Conservation (phyloP, 1,284 basidiomycete species). For the Apiotrichum mycotoxinovorans region DNA sequence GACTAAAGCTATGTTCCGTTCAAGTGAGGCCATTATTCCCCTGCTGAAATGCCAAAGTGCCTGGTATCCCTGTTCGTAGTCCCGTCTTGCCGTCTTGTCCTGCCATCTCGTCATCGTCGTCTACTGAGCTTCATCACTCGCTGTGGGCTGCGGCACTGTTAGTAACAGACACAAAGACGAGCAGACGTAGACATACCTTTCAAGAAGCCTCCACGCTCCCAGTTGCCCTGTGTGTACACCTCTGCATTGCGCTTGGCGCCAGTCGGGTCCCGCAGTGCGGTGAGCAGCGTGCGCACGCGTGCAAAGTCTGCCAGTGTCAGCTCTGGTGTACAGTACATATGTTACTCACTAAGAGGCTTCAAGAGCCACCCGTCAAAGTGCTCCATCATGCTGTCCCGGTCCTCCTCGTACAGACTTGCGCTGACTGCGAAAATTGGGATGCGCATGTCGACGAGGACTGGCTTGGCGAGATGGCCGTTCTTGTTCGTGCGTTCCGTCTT, state of each 20-base stretch:
- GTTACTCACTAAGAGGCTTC: conserved; percentile 63
- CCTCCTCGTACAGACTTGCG: conserved; percentile 66
- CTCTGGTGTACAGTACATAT: neutral
- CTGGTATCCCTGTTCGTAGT: no score
- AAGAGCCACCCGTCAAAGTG: conserved; percentile 84
- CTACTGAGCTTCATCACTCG: no score
- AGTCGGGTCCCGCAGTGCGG: conserved; percentile 57
- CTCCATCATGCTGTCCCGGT: conserved; percentile 59
- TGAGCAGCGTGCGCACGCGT: conserved; percentile 61
- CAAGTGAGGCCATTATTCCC: no score
- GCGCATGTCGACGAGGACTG: conserved; percentile 57
- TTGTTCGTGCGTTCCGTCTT: no score
- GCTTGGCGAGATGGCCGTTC: neutral
- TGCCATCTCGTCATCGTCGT: no score
- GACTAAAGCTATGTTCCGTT: no score
- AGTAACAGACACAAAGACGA: no score
- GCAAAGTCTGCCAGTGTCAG: conserved; percentile 56
- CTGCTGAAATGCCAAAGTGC: no score
- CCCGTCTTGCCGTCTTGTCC: no score
- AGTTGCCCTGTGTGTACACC: conserved; percentile 61
- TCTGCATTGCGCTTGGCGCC: conserved; percentile 56
- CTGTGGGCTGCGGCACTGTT: no score
- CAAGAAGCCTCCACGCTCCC: conserved; percentile 72
- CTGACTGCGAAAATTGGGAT: conserved; percentile 82
- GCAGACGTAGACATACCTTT: no score